phyloP scores from a whole-genome alignment of 805 yeast genomes.

The Grigorovia yakushimaensis region DNA sequence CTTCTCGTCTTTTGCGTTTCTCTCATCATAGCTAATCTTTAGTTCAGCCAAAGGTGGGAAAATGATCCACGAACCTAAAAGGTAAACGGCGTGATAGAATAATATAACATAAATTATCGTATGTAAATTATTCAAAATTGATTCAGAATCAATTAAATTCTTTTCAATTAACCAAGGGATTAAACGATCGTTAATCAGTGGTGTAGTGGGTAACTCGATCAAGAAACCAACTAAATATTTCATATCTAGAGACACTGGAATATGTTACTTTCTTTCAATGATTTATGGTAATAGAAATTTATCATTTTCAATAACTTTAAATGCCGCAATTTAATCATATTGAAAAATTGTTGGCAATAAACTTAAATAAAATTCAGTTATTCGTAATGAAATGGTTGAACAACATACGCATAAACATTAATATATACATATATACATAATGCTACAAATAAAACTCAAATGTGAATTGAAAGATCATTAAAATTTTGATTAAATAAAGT shows the following conservation, averaged over 20 bases:
- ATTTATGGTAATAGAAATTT: background rate
- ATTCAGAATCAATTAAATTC: conserved; percentile 12
- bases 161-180: conserved; percentile 10
- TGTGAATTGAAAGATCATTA: background rate
- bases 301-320: background rate
- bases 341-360: background rate
- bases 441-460: no score
- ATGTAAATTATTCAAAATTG: conserved; percentile 21
- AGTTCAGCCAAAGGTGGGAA: conserved; percentile 20
- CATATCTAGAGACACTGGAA: background rate
- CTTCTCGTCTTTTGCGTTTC: conserved; percentile 5
- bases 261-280: no score
- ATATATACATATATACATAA: no score
- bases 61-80: conserved; percentile 19
- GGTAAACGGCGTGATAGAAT: conserved; percentile 23
- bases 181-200: conserved; percentile 7
- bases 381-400: no score
- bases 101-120: conserved; percentile 22
- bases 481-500: background rate
- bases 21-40: conserved; percentile 8
- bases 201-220: conserved; percentile 14
- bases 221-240: conserved; percentile 8
- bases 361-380: no score
- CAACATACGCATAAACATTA: background rate
- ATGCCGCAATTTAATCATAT: background rate